A percentile compares a stretch with the other conserved stretches of the same genome.
These are phyloP conservation scores for Trichomonas vaginalis DNA, from an alignment of 208 protist species.

Conservation along the genomic window DNA sequence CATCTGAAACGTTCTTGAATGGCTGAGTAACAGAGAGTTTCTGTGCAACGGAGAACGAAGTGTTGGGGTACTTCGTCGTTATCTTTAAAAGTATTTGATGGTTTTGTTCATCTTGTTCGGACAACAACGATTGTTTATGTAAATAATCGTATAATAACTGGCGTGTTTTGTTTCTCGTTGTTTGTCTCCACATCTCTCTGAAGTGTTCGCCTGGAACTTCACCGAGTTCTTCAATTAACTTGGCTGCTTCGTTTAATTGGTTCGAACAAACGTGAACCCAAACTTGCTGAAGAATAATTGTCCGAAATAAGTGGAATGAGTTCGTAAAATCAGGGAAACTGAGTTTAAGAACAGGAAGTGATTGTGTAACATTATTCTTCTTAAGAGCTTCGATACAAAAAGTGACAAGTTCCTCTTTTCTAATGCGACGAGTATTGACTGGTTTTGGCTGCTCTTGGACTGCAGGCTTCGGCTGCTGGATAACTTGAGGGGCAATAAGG, in stretches of 20 bases:
- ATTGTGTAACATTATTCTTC: not conserved
- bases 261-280: not conserved
- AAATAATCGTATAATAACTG: not conserved
- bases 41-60: not conserved
- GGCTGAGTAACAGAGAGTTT: not conserved
- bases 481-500: not conserved
- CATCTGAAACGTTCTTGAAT: not conserved
- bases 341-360: not conserved
- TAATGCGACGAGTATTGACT: not conserved
- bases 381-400: not conserved
- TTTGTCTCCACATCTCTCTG: not conserved
- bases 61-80: not conserved
- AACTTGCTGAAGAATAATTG: not conserved
- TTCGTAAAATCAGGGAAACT: not conserved
- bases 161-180: not conserved
- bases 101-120: not conserved
- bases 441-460: not conserved
- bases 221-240: not conserved
- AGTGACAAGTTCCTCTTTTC: not conserved
- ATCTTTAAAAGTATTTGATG: not conserved
- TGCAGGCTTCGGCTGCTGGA: not conserved
- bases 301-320: not conserved
- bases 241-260: not conserved
- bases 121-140: not conserved
- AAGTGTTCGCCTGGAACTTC: not conserved